These are phyloP conservation scores for Lachnellula occidentalis DNA, from an alignment of 2,329 filamentous ascomycete genomes.

Conservation along the genomic window DNA sequence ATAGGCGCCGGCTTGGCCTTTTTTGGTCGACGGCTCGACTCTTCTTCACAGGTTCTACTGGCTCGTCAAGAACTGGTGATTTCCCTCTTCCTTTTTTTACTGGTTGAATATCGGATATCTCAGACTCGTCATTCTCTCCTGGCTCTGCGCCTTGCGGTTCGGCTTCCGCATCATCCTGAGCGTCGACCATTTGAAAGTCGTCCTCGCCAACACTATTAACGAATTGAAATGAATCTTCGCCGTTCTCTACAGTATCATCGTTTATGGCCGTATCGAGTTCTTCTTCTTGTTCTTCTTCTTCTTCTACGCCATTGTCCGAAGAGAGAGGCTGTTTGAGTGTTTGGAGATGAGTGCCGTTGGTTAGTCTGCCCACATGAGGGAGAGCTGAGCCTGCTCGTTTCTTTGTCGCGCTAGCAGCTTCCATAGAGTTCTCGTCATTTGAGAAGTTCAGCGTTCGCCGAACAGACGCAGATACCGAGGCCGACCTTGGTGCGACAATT, in stretches of 20 bases:
- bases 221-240: constrained; percentile 22
- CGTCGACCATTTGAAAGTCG: constrained; percentile 26
- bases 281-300: constrained; percentile 36
- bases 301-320: constrained; percentile 26
- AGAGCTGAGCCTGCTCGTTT: constrained; percentile 16
- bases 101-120: constrained; percentile 14
- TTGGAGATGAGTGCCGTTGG: constrained; percentile 17
- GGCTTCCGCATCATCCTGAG: constrained; percentile 17
- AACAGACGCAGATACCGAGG: constrained; percentile 22
- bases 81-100: constrained; percentile 23
- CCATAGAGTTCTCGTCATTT: constrained; percentile 14
- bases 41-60: constrained; percentile 9
- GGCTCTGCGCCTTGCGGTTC: constrained; percentile 10
- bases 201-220: constrained; percentile 25
- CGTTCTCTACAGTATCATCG: constrained; percentile 44
- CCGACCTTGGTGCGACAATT: constrained; percentile 22
- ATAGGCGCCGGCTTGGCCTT: constrained; percentile 14
- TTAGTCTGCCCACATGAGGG: constrained; percentile 13
- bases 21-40: constrained; percentile 22
- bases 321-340: constrained; percentile 6
- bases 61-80: constrained; percentile 7
- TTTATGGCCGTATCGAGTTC: no score
- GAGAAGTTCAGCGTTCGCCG: constrained; percentile 30
- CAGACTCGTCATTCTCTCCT: constrained; percentile 23
- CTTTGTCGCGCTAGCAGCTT: constrained; percentile 9